Evolutionary conservation across 192 early-diverging fungal genomes (phyloP), one percentile per base, ranked within the genome.

Genomic region (Backusella mclennaniae): DNA sequence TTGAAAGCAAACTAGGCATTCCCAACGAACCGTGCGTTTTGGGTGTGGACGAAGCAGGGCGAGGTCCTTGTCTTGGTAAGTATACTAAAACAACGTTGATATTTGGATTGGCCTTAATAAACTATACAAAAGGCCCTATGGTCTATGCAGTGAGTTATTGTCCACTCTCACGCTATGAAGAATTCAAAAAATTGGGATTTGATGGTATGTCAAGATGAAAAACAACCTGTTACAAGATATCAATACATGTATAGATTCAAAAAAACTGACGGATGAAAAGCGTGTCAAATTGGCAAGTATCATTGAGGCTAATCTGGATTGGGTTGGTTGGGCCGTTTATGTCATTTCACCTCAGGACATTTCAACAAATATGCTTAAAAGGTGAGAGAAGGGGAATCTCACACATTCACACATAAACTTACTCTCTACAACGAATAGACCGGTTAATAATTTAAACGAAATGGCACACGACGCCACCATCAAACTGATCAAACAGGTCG

Each of bases 11-110:
- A 39, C 56, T 77, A 1, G 69, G 66, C 9, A 53, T 80, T 41
- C 36, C 78, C 29, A 78, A 79, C 73, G 84, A 86, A 78, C 84
- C 89, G 29, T 93, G 87, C 75, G 87, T 94, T 1, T 82, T 98
- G 36, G 97, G 98, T 31, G 94, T 99, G 1, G 98, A 99, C 78
- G 98, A 99, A 74, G 98, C 98, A 29, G 98, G 98, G 8, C 84
- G 97, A 15, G 98, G 98, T 0, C 98, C 98, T 7, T 97, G 98
- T 0, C 88, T 99, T 0, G 95, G 92, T 88, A 76, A 67, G 46
- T 49, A 4, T 5, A 12, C 12, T 63, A 11, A 63, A 7, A 29
- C 7, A 26, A 12, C 2, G 9, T 9, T 41, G 38, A 11, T 33
- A 53, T 44, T 44, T 14, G 3, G 14, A 44, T 44, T 44, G 42